A percentile compares a stretch with the other conserved stretches of the same genome.
These are phyloP conservation scores for Xylariaceae sp. DNA, from an alignment of 2,329 filamentous ascomycete species.

Conservation along the genomic window DNA sequence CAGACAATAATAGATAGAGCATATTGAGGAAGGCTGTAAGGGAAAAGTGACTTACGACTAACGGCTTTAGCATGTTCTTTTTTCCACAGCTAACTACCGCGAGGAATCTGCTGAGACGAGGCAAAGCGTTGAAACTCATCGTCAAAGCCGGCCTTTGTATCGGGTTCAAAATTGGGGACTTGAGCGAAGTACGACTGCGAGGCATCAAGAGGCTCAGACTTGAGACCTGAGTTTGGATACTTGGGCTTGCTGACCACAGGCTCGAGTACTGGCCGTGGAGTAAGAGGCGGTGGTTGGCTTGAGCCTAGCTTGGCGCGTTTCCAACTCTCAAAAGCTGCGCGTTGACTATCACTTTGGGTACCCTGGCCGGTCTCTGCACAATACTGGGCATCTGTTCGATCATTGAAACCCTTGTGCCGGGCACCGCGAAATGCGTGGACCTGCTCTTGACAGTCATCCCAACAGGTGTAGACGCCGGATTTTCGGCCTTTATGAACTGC, in stretches of 20 bases:
- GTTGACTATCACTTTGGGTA: not conserved
- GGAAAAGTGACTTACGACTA: constrained; percentile 10
- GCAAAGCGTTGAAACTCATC: constrained; percentile 26
- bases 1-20: not conserved
- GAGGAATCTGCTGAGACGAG: constrained; percentile 22
- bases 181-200: constrained; percentile 27
- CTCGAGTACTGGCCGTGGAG: not conserved
- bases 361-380: constrained; percentile 8
- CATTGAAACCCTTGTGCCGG: constrained; percentile 10
- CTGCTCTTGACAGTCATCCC: constrained; percentile 15
- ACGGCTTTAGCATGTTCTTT: constrained; percentile 11
- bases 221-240: constrained; percentile 1
- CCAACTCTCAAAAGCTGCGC: not conserved
- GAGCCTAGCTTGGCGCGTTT: not conserved
- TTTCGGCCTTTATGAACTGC: constrained; percentile 20
- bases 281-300: not conserved
- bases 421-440: constrained; percentile 5
- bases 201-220: constrained; percentile 13
- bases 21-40: not conserved
- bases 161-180: constrained; percentile 20
- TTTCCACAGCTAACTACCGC: constrained; percentile 9
- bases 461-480: constrained; percentile 20
- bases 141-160: constrained; percentile 20
- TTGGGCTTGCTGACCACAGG: not conserved
- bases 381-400: constrained; percentile 7